Percentiles rank a stretch among this genome's conserved stretches.
phyloP scores from a whole-genome alignment of 2,329 filamentous ascomycete genomes.

The Cordyceps javanica region DNA sequence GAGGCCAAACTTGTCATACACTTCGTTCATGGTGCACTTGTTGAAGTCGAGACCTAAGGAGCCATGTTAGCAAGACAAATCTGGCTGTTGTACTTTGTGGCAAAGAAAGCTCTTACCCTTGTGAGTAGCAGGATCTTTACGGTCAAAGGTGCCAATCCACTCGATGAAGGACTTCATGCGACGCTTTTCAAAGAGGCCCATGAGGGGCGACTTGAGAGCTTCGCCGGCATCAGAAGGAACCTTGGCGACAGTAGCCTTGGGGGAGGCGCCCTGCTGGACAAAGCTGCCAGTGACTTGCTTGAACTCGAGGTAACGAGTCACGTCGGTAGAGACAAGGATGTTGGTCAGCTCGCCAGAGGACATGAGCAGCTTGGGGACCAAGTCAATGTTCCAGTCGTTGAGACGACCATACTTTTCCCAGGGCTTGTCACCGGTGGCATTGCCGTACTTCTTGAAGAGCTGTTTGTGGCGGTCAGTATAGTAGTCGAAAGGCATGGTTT shows the following conservation, averaged over 20 bases:
- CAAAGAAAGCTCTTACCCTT: slow-evolving; percentile 57
- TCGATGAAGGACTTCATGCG: slow-evolving; percentile 95
- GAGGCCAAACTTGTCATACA: slow-evolving; percentile 96
- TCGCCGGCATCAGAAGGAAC: slow-evolving; percentile 90
- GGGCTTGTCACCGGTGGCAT: slow-evolving; percentile 73
- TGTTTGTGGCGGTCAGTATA: slow-evolving; percentile 28
- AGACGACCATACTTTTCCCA: slow-evolving; percentile 96
- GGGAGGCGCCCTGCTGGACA: slow-evolving; percentile 79
- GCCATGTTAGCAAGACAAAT: not conserved
- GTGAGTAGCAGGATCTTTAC: slow-evolving; percentile 76
- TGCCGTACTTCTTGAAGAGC: slow-evolving; percentile 97
- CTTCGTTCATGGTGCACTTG: slow-evolving; percentile 88
- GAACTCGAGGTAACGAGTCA: slow-evolving; percentile 84
- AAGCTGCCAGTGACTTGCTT: slow-evolving; percentile 94
- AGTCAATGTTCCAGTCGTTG: slow-evolving; percentile 99
- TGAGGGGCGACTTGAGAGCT: slow-evolving; percentile 84
- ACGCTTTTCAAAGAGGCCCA: slow-evolving; percentile 97
- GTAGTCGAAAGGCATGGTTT: not conserved
- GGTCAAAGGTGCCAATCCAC: slow-evolving; percentile 84
- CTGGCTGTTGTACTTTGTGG: not conserved
- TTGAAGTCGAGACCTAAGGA: slow-evolving; percentile 68
- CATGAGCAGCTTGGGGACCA: slow-evolving; percentile 98
- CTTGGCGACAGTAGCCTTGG: slow-evolving; percentile 90
- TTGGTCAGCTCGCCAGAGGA: slow-evolving; percentile 97
- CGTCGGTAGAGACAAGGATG: slow-evolving; percentile 94